Conservation (phyloP, 2,329 filamentous ascomycete genomes). For the Ceratocystis eucalypticola region DNA sequence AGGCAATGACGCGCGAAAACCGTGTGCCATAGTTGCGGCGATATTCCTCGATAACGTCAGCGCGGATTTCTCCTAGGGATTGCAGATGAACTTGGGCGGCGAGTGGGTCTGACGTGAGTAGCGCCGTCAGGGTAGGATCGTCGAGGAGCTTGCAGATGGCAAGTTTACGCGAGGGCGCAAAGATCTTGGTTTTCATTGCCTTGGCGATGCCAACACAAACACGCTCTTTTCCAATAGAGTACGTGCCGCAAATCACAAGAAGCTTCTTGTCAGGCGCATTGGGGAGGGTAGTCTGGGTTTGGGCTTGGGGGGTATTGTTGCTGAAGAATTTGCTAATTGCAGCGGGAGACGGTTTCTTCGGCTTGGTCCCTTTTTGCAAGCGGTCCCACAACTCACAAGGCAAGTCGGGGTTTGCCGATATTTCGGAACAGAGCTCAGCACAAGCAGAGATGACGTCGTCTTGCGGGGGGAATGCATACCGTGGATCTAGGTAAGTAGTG, state of each 20-base stretch:
- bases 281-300: conserved; percentile 24
- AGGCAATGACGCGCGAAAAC: conserved; percentile 78
- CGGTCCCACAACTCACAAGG: conserved; percentile 36
- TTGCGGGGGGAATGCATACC: conserved; percentile 87
- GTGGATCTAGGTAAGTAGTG: conserved; percentile 90
- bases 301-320: conserved; percentile 24
- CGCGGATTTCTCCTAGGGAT: conserved; percentile 81
- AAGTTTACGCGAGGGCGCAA: conserved; percentile 68
- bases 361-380: conserved; percentile 15
- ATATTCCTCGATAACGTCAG: conserved; percentile 84
- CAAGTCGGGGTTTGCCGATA: conserved; percentile 49
- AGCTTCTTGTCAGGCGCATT: conserved; percentile 31
- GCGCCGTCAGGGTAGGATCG: conserved; percentile 63
- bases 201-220: conserved; percentile 87
- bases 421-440: conserved; percentile 69
- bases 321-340: conserved; percentile 41
- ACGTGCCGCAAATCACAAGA: conserved; percentile 87
- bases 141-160: conserved; percentile 73
- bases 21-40: conserved; percentile 64
- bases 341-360: conserved; percentile 25
- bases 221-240: conserved; percentile 94
- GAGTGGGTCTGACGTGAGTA: conserved; percentile 65
- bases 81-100: conserved; percentile 98
- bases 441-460: conserved; percentile 77
- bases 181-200: conserved; percentile 78